A percentile compares a stretch with the other conserved stretches of the same genome.
Conservation (phyloP, 2,329 filamentous ascomycete species). For the Venturia aucupariae region DNA sequence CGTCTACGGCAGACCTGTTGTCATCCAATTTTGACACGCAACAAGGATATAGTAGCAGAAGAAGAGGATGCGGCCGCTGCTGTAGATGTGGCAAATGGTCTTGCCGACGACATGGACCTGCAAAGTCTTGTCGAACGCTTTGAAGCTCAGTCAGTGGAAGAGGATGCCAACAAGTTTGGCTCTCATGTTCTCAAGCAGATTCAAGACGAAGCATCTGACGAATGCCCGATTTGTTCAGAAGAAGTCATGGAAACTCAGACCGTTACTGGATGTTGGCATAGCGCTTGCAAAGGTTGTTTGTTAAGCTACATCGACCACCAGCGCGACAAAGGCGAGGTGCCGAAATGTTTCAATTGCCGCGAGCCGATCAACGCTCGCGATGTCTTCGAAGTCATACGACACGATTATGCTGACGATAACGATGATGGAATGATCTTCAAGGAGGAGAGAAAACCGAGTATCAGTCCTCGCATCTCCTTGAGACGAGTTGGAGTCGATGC, state of each 20-base stretch:
- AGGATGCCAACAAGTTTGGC: conserved; percentile 65
- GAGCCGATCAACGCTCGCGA: conserved; percentile 73
- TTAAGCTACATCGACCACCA: conserved; percentile 84
- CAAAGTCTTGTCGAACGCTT: conserved; percentile 78
- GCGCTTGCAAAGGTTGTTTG: conserved; percentile 89
- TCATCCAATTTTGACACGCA: conserved; percentile 81
- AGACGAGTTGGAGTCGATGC: conserved; percentile 54
- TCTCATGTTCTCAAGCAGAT: conserved; percentile 86
- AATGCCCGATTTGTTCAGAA: conserved; percentile 91
- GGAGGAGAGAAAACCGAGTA: conserved; percentile 18
- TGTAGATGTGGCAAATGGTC: conserved; percentile 67
- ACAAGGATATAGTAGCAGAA: conserved; percentile 73
- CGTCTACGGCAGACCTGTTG: conserved; percentile 90
- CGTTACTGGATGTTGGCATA: conserved; percentile 96
- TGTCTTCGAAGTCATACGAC: conserved; percentile 82
- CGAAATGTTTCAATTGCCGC: conserved; percentile 86
- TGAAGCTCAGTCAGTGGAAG: conserved; percentile 50
- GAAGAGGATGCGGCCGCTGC: conserved; percentile 74
- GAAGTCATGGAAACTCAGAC: conserved; percentile 84
- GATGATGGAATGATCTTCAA: conserved; percentile 29
- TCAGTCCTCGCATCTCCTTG: conserved; percentile 44
- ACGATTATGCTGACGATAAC: conserved; percentile 50
- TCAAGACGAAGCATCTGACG: conserved; percentile 74
- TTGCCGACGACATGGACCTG: conserved; percentile 95
- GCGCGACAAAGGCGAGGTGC: conserved; percentile 61